Base-by-base conservation (phyloP, 176 grass and related monocot species). In the Chrysopogon serrulatus region DNA sequence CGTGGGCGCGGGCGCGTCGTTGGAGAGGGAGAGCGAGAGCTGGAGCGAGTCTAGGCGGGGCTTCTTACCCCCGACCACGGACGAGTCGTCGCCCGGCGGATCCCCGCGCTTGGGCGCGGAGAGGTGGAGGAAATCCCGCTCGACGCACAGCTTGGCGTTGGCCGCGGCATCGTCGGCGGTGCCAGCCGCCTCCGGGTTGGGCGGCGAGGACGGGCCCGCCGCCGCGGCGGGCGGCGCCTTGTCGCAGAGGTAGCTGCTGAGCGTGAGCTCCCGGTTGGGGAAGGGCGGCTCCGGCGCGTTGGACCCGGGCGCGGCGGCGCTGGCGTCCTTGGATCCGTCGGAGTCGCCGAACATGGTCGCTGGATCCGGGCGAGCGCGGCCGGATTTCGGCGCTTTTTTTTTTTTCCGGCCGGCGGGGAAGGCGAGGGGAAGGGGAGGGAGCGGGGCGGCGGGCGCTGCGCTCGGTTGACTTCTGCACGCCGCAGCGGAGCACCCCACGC, bases 1-100 rank as follows among this genome's bases (percentile, higher is more conserved):
- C 23, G 26, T 13, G 26, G 41, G 24, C 18, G 61, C 47, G 54
- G 85, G 70, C 27, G 42, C 91, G 74, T 79, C 85, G 62, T 82
- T 89, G 77, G 87, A 79, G 31, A 99, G 97, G 9, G 97, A 99
- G 67, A 99, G 85, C 59, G 93, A 95, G 59, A 95, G 93, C 82
- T 84, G 88, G 19, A 95, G 86, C 64, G 93, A 88, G 49, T 92
- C 93, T 36, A 95, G 78, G 48, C 91, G 88, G 2, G 91, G 75
- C 85, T 92, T 92, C 88, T 95, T 95, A n/a, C 88, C 88, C 35
- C 90, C 92, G 30, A 77, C 92, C 1, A 79, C 92, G 24, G 86
- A 90, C 10, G 84, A 87, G n/a, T 87, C 82, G 36, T 84, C 93
- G 27, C 91, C 90, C 0, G 93, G 85, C 4, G 85, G 70, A 27